These are phyloP conservation scores for Aspergillus ochraceus DNA, from an alignment of 2,329 filamentous ascomycete species.

Conservation along the genomic window DNA sequence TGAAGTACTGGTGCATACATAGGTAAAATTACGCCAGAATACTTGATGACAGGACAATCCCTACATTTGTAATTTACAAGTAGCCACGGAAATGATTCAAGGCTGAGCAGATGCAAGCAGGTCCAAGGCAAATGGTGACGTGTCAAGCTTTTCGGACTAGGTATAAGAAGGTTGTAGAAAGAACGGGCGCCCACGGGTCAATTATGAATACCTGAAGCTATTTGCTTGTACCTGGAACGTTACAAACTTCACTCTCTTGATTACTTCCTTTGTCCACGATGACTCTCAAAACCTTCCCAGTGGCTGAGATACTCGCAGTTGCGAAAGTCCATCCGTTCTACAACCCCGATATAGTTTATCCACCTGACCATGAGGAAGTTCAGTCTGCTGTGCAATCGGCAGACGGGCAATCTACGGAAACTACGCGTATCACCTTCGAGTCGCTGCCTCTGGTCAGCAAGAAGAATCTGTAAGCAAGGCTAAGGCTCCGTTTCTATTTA, in stretches of 20 bases:
- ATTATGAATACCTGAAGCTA: too few species aligned
- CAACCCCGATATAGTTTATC: conserved; percentile 26
- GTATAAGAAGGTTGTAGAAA: too few species aligned
- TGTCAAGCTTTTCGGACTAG: too few species aligned
- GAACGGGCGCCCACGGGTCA: too few species aligned
- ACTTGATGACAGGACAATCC: too few species aligned
- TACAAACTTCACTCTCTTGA: too few species aligned
- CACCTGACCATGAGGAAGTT: conserved; percentile 24
- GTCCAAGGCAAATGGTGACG: neutral
- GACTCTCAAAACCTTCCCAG: neutral
- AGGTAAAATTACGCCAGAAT: too few species aligned
- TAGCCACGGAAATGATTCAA: too few species aligned
- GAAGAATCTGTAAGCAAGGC: conserved; percentile 2
- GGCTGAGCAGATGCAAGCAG: neutral
- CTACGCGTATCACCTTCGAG: neutral
- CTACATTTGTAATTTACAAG: too few species aligned
- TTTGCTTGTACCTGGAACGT: too few species aligned
- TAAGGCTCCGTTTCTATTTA: neutral
- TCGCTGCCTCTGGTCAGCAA: conserved; percentile 4
- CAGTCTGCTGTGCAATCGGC: neutral
- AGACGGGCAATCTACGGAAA: neutral
- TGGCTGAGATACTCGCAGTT: conserved; percentile 35
- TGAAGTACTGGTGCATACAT: too few species aligned
- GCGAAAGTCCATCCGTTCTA: conserved; percentile 42
- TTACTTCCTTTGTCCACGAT: neutral